Evolutionary conservation across 768 basidiomycete species (phyloP).

Genomic region (Leccinum uliginosum): DNA sequence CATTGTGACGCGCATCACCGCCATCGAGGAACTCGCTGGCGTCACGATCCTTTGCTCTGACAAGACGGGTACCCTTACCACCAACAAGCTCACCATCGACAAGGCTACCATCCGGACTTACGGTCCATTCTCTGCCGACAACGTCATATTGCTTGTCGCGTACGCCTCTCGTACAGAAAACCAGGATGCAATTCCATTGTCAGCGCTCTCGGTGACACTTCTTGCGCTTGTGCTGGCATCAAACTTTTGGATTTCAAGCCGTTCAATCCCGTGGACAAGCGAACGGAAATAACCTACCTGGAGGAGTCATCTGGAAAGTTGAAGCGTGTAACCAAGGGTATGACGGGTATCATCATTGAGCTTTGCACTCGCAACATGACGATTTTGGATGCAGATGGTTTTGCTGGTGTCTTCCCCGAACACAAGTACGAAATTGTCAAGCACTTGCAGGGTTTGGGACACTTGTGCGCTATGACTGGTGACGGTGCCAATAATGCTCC

Average conservation of each 20-base stretch:
- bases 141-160: conserved; percentile 89
- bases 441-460: conserved; percentile 93
- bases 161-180: conserved; percentile 99
- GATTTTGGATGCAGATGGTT: conserved; percentile 98
- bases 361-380: conserved; percentile 98
- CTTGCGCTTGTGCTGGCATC: conserved; percentile 84
- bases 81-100: conserved; percentile 99
- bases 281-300: conserved; percentile 96
- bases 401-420: conserved; percentile 98
- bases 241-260: conserved; percentile 98
- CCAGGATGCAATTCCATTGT: conserved; percentile 98
- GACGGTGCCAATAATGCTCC: conserved; percentile 99
- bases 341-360: conserved; percentile 98
- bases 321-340: conserved; percentile 99
- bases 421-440: conserved; percentile 99
- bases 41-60: conserved; percentile 99
- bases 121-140: conserved; percentile 81
- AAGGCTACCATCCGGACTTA: conserved; percentile 88
- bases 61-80: conserved; percentile 97
- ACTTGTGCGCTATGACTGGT: conserved; percentile 98
- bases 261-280: conserved; percentile 99
- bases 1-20: conserved; percentile 98
- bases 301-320: conserved; percentile 93
- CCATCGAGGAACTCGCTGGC: conserved; percentile 97
- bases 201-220: conserved; percentile 64